Base-by-base conservation (phyloP, 2,329 filamentous ascomycete genomes). In the Diplocarpon rosae region DNA sequence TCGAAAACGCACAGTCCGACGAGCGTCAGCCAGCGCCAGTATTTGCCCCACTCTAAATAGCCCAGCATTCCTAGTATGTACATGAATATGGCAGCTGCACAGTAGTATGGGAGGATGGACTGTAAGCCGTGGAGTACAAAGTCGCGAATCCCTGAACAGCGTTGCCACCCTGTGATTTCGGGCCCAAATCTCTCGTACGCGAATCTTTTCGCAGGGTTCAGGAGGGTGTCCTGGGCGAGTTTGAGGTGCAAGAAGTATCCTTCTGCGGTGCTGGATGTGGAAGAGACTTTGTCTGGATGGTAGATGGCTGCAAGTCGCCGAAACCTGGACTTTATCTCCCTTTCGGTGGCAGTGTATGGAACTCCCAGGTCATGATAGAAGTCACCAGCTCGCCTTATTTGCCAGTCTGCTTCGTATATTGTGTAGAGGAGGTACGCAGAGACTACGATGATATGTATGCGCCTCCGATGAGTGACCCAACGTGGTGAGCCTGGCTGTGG, bases 171-270 rank as follows among this genome's bases (percentile, higher is more conserved):
- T 11, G 82, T 63, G 15, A 89, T 72, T 24, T 78, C 76, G 0
- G 85, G 81, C 0, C 89, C 89, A 62, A 95, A 88, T 38, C 87
- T 79, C 61, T 95, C 87, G 65, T 95, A 95, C 7, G 86, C 88
- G 62, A 92, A 94, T 45, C 87, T 75, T 58, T 76, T 80, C 0
- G 78, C 79, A 2, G 84, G 77, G 59, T 92, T 79, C n/a, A 78
- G 67, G 13, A 95, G 75, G 0, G 82, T 85, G 57, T 96, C 92
- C 58, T 86, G 78, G 5, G 87, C 88, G 37, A 80, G 69, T 68
- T 89, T 90, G 57, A 96, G 73, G 57, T 84, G 79, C 37, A 95
- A 78, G 64, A 94, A 96, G 65, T 81, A 73, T 57, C 59, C 65
- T 34, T 65, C 63, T 35, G 63, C 61, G 17, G 63, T 52, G 15